A percentile compares a stretch with the other conserved stretches of the same genome.
These are phyloP conservation scores for Clathrospora elynae DNA, from an alignment of 2,329 filamentous ascomycete genomes.

Conservation along the genomic window DNA sequence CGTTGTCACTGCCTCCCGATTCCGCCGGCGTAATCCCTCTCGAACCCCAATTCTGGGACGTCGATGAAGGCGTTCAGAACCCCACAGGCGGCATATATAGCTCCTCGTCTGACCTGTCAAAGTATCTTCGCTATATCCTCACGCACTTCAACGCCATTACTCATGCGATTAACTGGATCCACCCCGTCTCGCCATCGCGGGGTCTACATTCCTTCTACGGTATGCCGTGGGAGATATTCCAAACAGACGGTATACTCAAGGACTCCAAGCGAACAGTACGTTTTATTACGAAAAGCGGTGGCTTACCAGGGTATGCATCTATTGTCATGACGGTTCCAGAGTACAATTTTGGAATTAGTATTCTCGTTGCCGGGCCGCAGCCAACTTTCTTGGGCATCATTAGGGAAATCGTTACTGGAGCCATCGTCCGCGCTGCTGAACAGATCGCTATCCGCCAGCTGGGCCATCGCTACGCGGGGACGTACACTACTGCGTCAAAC, in stretches of 20 bases:
- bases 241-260: slow-evolving; percentile 48
- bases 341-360: slow-evolving; percentile 52
- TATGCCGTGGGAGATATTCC: slow-evolving; percentile 56
- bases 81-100: slow-evolving; percentile 55
- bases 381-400: slow-evolving; percentile 29
- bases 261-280: slow-evolving; percentile 48
- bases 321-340: slow-evolving; percentile 51
- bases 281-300: slow-evolving; percentile 54
- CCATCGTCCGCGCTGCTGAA: slow-evolving; percentile 45
- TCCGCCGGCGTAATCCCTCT: slow-evolving; percentile 48
- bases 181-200: slow-evolving; percentile 47
- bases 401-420: slow-evolving; percentile 35
- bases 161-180: slow-evolving; percentile 52
- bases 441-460: slow-evolving; percentile 34
- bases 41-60: slow-evolving; percentile 48
- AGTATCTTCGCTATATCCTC: slow-evolving; percentile 52
- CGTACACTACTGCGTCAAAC: slow-evolving; percentile 26
- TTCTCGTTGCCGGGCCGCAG: slow-evolving; percentile 44
- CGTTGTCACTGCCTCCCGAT: slow-evolving; percentile 37
- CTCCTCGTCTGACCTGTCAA: slow-evolving; percentile 50
- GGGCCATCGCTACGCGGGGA: slow-evolving; percentile 35
- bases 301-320: slow-evolving; percentile 51
- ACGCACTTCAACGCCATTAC: slow-evolving; percentile 51
- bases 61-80: slow-evolving; percentile 50
- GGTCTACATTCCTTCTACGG: slow-evolving; percentile 52